Conservation (phyloP, 176 grass and related monocot genomes). For the Cenchrus fungigraminus region DNA sequence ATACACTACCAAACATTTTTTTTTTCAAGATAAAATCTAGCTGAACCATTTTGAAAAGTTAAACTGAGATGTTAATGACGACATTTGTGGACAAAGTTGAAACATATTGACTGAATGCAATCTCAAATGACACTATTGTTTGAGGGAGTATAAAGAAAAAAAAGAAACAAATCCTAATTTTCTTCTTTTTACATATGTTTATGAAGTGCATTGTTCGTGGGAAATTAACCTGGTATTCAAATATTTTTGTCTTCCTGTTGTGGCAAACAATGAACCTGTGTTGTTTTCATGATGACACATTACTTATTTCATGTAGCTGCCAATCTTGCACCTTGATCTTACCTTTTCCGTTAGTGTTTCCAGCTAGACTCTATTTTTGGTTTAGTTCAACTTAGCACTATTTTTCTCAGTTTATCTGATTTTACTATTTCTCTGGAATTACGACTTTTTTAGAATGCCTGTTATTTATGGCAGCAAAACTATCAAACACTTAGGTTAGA, state of each 20-base stretch:
- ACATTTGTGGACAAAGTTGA: not conserved
- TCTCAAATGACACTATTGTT: not conserved
- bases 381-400: not conserved
- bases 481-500: not conserved
- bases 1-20: not conserved
- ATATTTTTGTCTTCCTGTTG: not conserved
- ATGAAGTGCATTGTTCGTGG: not conserved
- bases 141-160: not conserved
- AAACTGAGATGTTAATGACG: not conserved
- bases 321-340: constrained; percentile 12
- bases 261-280: not conserved
- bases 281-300: not conserved
- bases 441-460: not conserved
- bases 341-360: constrained; percentile 9
- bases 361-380: not conserved
- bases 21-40: not conserved
- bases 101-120: not conserved
- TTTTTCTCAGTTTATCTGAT: constrained; percentile 13
- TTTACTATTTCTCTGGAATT: not conserved
- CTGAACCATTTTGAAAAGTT: not conserved
- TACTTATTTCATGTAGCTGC: constrained; percentile 21
- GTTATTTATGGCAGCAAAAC: not conserved
- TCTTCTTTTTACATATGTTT: not conserved
- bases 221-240: not conserved
- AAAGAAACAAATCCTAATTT: not conserved